These are phyloP conservation scores for Ramaria rubella DNA, from an alignment of 768 basidiomycete species.

Conservation along the genomic window DNA sequence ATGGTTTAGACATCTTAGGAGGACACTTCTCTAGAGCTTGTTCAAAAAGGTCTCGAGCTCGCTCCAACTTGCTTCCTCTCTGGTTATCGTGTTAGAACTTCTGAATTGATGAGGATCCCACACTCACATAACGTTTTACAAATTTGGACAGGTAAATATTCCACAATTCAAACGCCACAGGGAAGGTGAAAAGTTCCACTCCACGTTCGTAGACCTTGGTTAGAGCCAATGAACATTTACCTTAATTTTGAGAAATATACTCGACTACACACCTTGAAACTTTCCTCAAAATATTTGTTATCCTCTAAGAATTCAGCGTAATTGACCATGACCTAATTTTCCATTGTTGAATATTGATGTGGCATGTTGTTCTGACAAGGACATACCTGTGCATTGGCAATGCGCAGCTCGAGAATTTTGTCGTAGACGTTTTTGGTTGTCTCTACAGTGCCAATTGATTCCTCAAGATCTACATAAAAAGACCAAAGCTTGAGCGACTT, in stretches of 20 bases:
- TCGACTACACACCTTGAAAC: slow-evolving; percentile 70
- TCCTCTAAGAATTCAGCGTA: slow-evolving; percentile 96
- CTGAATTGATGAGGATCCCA: neutral
- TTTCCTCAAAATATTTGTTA: slow-evolving; percentile 97
- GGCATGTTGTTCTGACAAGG: neutral
- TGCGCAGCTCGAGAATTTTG: slow-evolving; percentile 91
- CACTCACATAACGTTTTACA: slow-evolving; percentile 85
- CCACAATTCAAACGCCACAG: slow-evolving; percentile 98
- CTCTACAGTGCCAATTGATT: slow-evolving; percentile 92
- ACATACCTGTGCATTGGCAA: slow-evolving; percentile 83
- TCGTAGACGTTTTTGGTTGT: slow-evolving; percentile 91
- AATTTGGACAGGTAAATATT: slow-evolving; percentile 98
- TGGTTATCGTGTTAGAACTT: slow-evolving; percentile 25
- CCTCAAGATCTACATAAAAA: slow-evolving; percentile 96
- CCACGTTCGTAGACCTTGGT: slow-evolving; percentile 89
- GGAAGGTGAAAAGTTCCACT: slow-evolving; percentile 95
- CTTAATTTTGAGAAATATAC: no score
- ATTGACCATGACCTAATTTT: slow-evolving; percentile 70
- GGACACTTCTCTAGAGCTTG: slow-evolving; percentile 97
- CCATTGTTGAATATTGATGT: neutral
- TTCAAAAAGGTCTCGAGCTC: slow-evolving; percentile 95
- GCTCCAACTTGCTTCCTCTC: slow-evolving; percentile 92
- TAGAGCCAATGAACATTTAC: neutral
- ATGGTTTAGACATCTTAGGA: slow-evolving; percentile 85
- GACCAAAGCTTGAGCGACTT: slow-evolving; percentile 99